phyloP scores from a whole-genome alignment of 1,284 basidiomycete species.

The Austroboletus novae-zelandiae region DNA sequence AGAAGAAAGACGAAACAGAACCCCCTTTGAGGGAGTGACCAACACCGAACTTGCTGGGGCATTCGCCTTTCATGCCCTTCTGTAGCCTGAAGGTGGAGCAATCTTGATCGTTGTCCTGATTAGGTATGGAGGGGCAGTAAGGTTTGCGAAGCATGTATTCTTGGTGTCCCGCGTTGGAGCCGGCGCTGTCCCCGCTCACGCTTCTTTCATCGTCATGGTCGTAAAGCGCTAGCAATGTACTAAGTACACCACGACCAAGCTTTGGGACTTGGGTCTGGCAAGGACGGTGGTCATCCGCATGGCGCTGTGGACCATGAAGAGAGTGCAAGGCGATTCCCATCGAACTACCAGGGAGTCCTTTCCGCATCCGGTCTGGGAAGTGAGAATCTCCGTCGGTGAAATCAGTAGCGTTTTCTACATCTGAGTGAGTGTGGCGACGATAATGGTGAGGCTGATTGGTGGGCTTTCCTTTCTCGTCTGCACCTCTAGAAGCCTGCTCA shows the following conservation, averaged over 20 bases:
- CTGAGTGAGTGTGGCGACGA: slow-evolving; percentile 4
- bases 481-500: neutral
- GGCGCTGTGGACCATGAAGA: slow-evolving; percentile 2
- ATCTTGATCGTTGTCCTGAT: slow-evolving; percentile 5
- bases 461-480: slow-evolving; percentile 9
- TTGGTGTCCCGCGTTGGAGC: slow-evolving; percentile 23
- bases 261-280: slow-evolving; percentile 12
- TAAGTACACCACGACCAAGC: slow-evolving; percentile 47
- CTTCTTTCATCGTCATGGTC: slow-evolving; percentile 33
- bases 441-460: slow-evolving; percentile 1
- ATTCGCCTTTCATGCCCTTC: slow-evolving; percentile 1
- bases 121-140: slow-evolving; percentile 21
- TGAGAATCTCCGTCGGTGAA: neutral
- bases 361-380: slow-evolving; percentile 14
- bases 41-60: slow-evolving; percentile 9
- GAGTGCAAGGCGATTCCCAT: slow-evolving; percentile 5
- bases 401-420: slow-evolving; percentile 11
- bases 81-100: slow-evolving; percentile 2
- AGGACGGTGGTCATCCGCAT: slow-evolving; percentile 16
- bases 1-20: slow-evolving; percentile 28
- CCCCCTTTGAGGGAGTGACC: slow-evolving; percentile 20
- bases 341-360: slow-evolving; percentile 21
- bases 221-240: slow-evolving; percentile 53
- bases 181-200: slow-evolving; percentile 28
- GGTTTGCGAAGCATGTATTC: slow-evolving; percentile 16